Base-by-base conservation (phyloP, 2,329 filamentous ascomycete species). In the Sclerotinia glacialis region DNA sequence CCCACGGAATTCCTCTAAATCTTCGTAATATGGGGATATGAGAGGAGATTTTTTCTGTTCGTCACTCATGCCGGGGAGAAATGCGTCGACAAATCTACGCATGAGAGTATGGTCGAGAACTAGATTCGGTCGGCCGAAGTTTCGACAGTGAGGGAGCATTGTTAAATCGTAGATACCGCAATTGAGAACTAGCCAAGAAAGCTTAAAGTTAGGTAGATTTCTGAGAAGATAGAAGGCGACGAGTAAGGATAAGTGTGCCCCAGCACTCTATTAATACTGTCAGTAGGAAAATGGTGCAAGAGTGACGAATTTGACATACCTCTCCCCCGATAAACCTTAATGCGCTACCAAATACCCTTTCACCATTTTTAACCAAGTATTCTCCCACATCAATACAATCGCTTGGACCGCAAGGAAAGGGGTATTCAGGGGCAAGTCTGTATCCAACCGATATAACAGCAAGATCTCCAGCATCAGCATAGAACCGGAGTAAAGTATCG, bases 331-430 rank as follows among this genome's bases (percentile, higher is more conserved):
- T 77, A 64, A 83, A 82, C 67, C 31, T 70, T n/a, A 83, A 67
- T 2, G 77, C 74, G 0, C 74, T 78, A 12, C 81, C 81, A 70
- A 78, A 83, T 6, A 78, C 70, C 9, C 69, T 69, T 67, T 79
- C 73, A 0, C 80, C 79, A 67, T 84, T 78, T 64, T 83, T 79
- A 34, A 83, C 74, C 1, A 87, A 77, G 74, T 82, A 83, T 67
- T 83, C 81, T 0, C 79, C 85, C 5, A 80, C 83, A 72, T 87
- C 85, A 71, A 82, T 80, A 75, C 83, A 85, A 73, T 88, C 86
- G 63, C 87, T 78, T 5, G 80, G 79, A 0, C 79, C 82, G 0
- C 79, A 79, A 0, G 86, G 85, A 72, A 81, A 87, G 0, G 84
- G 83, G 70, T 86, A 67, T 72, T 88, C 85, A 0, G 86, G 86